Conservation (phyloP, 2,329 filamentous ascomycete species). For the Albophoma yamanashiensis region DNA sequence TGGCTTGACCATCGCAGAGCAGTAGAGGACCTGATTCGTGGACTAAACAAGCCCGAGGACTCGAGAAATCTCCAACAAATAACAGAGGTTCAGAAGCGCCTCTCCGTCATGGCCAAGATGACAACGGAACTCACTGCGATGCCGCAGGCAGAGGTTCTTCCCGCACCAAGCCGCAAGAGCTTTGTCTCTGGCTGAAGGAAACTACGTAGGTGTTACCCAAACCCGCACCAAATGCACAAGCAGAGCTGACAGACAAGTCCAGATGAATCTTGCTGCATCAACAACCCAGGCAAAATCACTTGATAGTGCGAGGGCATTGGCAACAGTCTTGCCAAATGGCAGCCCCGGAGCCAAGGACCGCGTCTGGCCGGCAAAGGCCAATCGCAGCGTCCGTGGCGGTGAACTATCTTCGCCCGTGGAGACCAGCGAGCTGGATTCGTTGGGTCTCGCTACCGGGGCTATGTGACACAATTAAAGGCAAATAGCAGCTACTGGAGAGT, state of each 20-base stretch:
- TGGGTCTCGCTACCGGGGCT: not conserved
- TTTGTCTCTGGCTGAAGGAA: slow-evolving; percentile 13
- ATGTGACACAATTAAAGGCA: not conserved
- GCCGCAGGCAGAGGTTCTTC: slow-evolving; percentile 11
- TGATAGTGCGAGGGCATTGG: slow-evolving; percentile 2
- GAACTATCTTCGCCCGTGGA: not conserved
- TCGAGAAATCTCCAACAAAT: slow-evolving; percentile 43
- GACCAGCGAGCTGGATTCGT: not conserved
- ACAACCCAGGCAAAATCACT: not conserved
- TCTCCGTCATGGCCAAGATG: slow-evolving; percentile 42
- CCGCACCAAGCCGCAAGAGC: slow-evolving; percentile 9
- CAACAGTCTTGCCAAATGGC: not conserved
- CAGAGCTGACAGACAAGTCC: slow-evolving; percentile 7
- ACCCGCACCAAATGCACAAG: not conserved
- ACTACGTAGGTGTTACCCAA: not conserved
- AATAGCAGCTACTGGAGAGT: not conserved
- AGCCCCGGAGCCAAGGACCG: not conserved
- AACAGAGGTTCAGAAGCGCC: slow-evolving; percentile 36
- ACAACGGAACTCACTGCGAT: slow-evolving; percentile 16
- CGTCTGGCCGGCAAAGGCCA: not conserved
- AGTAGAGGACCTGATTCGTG: slow-evolving; percentile 47
- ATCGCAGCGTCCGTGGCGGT: not conserved
- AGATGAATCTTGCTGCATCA: not conserved
- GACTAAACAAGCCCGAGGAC: slow-evolving; percentile 38
- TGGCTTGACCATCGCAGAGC: slow-evolving; percentile 54